Conservation (phyloP, 2,329 filamentous ascomycete species). For the Madurella mycetomatis region DNA sequence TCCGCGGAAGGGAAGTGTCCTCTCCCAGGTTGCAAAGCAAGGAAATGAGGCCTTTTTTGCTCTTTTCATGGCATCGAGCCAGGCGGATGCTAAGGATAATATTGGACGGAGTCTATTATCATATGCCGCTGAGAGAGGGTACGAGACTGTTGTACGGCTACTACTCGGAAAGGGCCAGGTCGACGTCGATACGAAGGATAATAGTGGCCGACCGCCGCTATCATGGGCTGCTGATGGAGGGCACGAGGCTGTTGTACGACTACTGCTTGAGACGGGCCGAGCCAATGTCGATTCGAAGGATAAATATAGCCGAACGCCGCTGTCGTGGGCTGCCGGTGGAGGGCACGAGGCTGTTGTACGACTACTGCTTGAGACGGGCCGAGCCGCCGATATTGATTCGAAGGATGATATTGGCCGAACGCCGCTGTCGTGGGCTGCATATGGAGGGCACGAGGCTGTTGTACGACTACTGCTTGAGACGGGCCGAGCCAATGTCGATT, state of each 20-base stretch:
- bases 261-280: not conserved
- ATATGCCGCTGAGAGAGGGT: not conserved
- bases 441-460: too few relatives aligned
- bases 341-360: not conserved
- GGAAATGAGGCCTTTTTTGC: not conserved
- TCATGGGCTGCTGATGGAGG: not conserved
- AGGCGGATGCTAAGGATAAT: not conserved
- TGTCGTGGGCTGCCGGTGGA: not conserved
- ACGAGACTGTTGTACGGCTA: not conserved
- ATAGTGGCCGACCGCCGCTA: conserved; percentile 6
- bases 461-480: not conserved
- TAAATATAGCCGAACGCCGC: conserved; percentile 1
- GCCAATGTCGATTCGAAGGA: not conserved
- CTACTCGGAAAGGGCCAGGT: not conserved
- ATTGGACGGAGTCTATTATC: conserved; percentile 2
- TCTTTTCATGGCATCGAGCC: not conserved
- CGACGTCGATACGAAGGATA: not conserved
- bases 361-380: not conserved
- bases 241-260: not conserved
- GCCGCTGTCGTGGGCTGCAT: not conserved
- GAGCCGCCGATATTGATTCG: not conserved
- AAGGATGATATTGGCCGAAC: not conserved
- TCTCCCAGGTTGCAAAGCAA: not conserved
- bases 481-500: too few relatives aligned
- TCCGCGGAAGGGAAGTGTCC: not conserved